Evolutionary conservation across 2,329 filamentous ascomycete genomes (phyloP), one percentile per base, ranked within the genome.

Genomic region (Scytalidium sp.): DNA sequence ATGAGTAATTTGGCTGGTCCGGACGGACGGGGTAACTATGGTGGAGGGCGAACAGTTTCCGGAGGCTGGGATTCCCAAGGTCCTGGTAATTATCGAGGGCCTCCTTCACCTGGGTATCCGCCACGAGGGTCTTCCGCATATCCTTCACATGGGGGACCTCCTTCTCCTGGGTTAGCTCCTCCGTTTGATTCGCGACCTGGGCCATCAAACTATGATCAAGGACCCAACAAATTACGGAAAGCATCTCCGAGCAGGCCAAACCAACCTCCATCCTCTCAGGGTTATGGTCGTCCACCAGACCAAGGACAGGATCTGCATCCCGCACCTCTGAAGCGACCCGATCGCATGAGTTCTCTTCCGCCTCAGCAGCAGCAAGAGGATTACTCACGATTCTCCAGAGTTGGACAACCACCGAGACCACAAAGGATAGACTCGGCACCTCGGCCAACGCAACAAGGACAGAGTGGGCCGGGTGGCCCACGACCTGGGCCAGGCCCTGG

Each of bases 1-100:
- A 69, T 69, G 48, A 71, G 72, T 19, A 76, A 74, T 57, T 66
- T 80, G 46, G 69, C 76, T 27, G 70, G 72, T 15, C 65, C 70
- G n/a, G 66, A 64, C 32, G 69, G 70, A 9, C 46, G 53, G 36
- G 56, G 55, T 29, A 52, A 52, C 10, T 32, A 47, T 42, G 53
- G 50, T 23, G 50, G 55, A 49, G 54, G 47, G 32, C 47, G 52
- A 23, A 69, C 72, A 15, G 60, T 65, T 10, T 75, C 74, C 9
- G 66, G 68, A 15, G 73, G 74, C 17, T 78, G 72, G 69, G 72
- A 74, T 23, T 67, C 68, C 17, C 74, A 75, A 54, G 59, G 64
- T 15, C 68, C 70, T 1, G 56, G 61, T 3, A 71, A 67, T 1
- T 75, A 76, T 53, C 65, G 71, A 22, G 67, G 71, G 44, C 60